Conservation (phyloP, 2,329 filamentous ascomycete species). For the Graphilbum fragrans region DNA sequence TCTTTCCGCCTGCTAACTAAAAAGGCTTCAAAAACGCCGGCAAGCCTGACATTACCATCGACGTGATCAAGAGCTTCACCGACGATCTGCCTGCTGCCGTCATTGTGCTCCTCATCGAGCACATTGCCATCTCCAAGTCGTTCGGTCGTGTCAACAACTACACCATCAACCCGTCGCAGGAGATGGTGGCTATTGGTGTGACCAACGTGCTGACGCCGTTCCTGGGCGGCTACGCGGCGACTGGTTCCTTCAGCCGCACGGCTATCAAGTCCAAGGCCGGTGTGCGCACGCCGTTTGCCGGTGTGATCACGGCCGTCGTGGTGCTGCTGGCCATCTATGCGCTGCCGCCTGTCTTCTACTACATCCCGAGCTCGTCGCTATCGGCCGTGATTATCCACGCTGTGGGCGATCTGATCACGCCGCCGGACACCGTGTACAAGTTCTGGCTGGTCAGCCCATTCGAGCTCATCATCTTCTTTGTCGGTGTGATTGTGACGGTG, state of each 20-base stretch:
- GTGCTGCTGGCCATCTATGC: constrained; percentile 70
- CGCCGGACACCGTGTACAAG: constrained; percentile 82
- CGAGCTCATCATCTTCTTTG: constrained; percentile 86
- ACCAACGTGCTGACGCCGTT: constrained; percentile 87
- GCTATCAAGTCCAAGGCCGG: constrained; percentile 79
- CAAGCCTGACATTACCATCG: constrained; percentile 53
- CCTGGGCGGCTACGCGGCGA: constrained; percentile 83
- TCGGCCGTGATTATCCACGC: constrained; percentile 75
- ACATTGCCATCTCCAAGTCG: constrained; percentile 96
- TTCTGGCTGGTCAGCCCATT: constrained; percentile 91
- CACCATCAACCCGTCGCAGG: constrained; percentile 89
- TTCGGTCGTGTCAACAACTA: constrained; percentile 98
- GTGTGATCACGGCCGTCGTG: constrained; percentile 64
- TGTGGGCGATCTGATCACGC: constrained; percentile 73
- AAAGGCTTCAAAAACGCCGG: constrained; percentile 70
- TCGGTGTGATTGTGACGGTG: constrained; percentile 80
- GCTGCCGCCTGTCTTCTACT: constrained; percentile 67
- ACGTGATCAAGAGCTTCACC: constrained; percentile 57
- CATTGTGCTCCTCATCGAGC: constrained; percentile 90
- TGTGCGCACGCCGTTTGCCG: constrained; percentile 66
- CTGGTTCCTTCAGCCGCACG: constrained; percentile 59
- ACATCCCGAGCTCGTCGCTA: constrained; percentile 61
- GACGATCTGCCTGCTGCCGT: constrained; percentile 70
- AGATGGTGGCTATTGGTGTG: constrained; percentile 88
- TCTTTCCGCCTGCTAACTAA: background rate